Conservation (phyloP, 163 green algal genomes). For the Scenedesmus sp. region DNA sequence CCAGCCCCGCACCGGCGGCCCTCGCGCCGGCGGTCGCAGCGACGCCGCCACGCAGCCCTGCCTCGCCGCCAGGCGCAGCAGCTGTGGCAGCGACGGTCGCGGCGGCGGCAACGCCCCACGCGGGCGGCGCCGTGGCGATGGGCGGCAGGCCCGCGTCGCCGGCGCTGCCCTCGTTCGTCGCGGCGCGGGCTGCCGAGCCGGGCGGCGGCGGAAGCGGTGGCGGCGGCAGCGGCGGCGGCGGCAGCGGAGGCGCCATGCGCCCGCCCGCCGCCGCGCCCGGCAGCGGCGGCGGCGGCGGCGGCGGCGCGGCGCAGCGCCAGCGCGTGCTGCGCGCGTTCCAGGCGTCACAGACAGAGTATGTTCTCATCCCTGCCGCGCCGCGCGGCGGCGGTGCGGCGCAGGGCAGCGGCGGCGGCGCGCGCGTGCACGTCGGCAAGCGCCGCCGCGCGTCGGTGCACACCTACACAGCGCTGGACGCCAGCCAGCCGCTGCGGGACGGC, state of each 20-base stretch:
- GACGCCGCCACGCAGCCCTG: not conserved
- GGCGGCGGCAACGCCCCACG: not conserved
- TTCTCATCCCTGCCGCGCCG: not conserved
- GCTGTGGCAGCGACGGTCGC: not conserved
- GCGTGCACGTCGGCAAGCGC: not conserved
- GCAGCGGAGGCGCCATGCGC: too few species aligned
- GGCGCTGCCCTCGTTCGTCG: not conserved
- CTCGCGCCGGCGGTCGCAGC: not conserved
- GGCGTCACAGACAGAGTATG: not conserved
- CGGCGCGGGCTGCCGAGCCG: not conserved
- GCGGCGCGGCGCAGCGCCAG: not conserved
- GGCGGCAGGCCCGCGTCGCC: not conserved
- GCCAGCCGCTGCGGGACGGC: too few species aligned
- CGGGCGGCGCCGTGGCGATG: not conserved
- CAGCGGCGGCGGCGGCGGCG: not conserved
- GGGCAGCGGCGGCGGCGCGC: slow-evolving; percentile 3
- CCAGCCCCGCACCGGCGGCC: not conserved
- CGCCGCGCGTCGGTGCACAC: not conserved
- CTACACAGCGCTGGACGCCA: slow-evolving; percentile 9
- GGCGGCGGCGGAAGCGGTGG: not conserved
- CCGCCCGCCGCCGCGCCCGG: too few species aligned
- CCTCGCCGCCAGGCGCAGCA: not conserved
- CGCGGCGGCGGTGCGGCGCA: too few species aligned
- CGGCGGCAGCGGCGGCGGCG: not conserved
- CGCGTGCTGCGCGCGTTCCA: not conserved